These are phyloP conservation scores for Aspergillus japonicus DNA, from an alignment of 2,329 filamentous ascomycete genomes.

Conservation along the genomic window DNA sequence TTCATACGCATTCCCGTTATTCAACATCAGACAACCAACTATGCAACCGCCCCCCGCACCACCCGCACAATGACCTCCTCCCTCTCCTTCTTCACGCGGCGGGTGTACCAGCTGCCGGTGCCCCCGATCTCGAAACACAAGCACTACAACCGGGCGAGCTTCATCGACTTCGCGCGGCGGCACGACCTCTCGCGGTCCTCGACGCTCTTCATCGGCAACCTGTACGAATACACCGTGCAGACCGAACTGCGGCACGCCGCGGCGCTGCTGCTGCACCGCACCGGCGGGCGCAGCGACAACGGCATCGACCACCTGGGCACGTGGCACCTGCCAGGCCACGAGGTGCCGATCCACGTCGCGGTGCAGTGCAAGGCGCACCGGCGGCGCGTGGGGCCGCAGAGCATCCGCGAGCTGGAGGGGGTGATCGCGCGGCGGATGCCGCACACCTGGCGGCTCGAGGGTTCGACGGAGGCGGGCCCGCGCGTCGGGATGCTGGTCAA, in stretches of 20 bases:
- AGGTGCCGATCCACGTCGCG: conserved; percentile 40
- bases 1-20: no score
- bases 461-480: neutral
- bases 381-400: conserved; percentile 43
- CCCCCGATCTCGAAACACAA: conserved; percentile 28
- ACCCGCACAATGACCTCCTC: neutral
- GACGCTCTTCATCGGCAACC: conserved; percentile 46
- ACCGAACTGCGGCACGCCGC: conserved; percentile 37
- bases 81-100: conserved; percentile 33
- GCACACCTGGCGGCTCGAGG: conserved; percentile 39
- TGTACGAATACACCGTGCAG: conserved; percentile 49
- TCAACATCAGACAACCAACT: no score
- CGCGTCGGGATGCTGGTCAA: conserved; percentile 68
- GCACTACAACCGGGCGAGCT: conserved; percentile 40
- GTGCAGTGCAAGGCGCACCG: conserved; percentile 50
- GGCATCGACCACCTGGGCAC: conserved; percentile 49
- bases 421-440: conserved; percentile 72
- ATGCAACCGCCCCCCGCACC: neutral
- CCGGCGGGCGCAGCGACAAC: conserved; percentile 47
- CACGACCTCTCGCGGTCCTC: conserved; percentile 37
- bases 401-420: conserved; percentile 56
- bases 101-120: conserved; percentile 37
- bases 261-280: conserved; percentile 42
- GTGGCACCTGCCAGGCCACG: conserved; percentile 42
- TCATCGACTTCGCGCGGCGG: conserved; percentile 42